Evolutionary conservation across 1,284 basidiomycete genomes (phyloP), one percentile per base, ranked within the genome.

Genomic region (Pseudozyma sp.): DNA sequence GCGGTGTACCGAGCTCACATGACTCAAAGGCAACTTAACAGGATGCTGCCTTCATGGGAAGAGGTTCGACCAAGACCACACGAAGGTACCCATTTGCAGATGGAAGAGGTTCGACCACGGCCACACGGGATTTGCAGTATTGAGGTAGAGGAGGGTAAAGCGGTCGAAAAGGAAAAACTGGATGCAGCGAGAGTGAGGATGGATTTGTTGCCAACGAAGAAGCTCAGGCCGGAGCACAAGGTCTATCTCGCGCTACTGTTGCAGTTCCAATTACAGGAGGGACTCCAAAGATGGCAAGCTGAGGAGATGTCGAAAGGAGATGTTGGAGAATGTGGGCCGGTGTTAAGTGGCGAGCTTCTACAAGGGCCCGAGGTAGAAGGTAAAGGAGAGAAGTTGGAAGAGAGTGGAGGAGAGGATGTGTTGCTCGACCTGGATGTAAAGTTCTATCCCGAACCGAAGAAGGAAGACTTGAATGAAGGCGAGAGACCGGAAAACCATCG

Each of bases 401-500:
- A 21, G 39, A 5, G 19, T 40, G 16, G 16, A 40, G 39, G 39
- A n/a, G 14, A 31, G n/a, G 42, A 5, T n/a, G 38, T 34, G 45
- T 13, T 45, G 48, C 19, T 69, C 13, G 52, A 69, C 51, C 36
- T 59, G 21, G 47, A 42, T 1, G 49, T 63, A 6, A 48, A 52
- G n/a, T 69, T 69, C 38, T 1, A 59, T n/a, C 31, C 55, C 0
- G 55, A 69, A 38, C 50, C 47, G 13, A 19, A 3, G 13, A 55
- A 59, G 9, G 25, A 49, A 1, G 12, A 21, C 4, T 18, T 68
- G 39, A 9, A 9, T 8, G 18, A 51, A 3, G 56, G 38, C 0
- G 47, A 69, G 52, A 45, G 60, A 13, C 47, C 66, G 8, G 66
- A 69, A 39, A 69, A 69, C n/a, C 52, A 59, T 36, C 50, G 66